A percentile compares a stretch with the other conserved stretches of the same genome.
Evolutionary conservation across 768 basidiomycete genomes (phyloP).

Genomic region (Pisolithus marmoratus): DNA sequence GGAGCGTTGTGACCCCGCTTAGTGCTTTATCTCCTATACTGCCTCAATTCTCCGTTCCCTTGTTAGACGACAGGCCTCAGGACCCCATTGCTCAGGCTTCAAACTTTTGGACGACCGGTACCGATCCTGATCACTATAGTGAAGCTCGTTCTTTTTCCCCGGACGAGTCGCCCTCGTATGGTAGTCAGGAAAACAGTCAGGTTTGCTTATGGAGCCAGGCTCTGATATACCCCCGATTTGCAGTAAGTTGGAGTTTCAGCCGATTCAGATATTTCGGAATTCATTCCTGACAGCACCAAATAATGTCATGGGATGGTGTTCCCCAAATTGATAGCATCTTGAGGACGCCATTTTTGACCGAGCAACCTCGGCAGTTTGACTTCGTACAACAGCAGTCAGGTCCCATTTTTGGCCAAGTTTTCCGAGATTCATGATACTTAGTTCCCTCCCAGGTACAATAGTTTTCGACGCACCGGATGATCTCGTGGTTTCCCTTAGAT

Average conservation of each 20-base stretch:
- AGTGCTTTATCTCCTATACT: slow-evolving; percentile 34
- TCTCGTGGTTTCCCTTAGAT: slow-evolving; percentile 47
- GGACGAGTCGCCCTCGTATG: neutral
- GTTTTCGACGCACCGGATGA: slow-evolving; percentile 43
- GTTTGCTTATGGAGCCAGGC: neutral
- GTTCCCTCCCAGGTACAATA: slow-evolving; percentile 42
- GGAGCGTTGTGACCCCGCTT: slow-evolving; percentile 14
- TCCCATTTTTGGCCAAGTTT: neutral
- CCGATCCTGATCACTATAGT: neutral
- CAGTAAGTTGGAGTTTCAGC: neutral
- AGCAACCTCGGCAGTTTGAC: slow-evolving; percentile 53
- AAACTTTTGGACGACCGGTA: slow-evolving; percentile 15
- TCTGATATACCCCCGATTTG: neutral
- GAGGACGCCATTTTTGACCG: slow-evolving; percentile 59
- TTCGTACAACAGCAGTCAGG: slow-evolving; percentile 59
- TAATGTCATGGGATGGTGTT: slow-evolving; percentile 61
- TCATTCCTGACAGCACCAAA: slow-evolving; percentile 34
- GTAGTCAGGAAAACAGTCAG: slow-evolving; percentile 1
- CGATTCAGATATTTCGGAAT: slow-evolving; percentile 2
- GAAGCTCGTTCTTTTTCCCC: neutral
- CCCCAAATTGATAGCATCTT: slow-evolving; percentile 26
- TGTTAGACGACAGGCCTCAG: slow-evolving; percentile 65
- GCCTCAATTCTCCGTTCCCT: slow-evolving; percentile 56
- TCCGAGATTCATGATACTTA: slow-evolving; percentile 22
- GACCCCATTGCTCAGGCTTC: slow-evolving; percentile 69